Percentiles rank a stretch among this genome's conserved stretches.
Conservation (phyloP, 805 yeast species). For the Torulaspora microellipsoides region DNA sequence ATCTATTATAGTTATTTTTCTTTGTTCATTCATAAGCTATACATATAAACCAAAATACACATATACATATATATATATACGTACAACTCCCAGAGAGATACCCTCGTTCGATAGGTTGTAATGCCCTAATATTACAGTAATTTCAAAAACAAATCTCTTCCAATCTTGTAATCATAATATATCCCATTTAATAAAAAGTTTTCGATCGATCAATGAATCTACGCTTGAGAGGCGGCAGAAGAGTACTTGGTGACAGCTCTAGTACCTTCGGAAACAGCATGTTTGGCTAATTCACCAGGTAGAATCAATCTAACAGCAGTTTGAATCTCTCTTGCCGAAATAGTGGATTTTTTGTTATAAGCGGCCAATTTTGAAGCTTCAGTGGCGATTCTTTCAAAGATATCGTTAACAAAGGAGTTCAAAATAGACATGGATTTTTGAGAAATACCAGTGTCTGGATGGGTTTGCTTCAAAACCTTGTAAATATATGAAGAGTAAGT, state of each 20-base stretch:
- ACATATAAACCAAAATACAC: conserved; percentile 1
- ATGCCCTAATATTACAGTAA: conserved; percentile 14
- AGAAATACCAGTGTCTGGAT: conserved; percentile 97
- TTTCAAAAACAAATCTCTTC: conserved; percentile 4
- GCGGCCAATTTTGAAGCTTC: conserved; percentile 96
- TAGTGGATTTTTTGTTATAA: conserved; percentile 93
- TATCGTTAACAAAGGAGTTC: conserved; percentile 94
- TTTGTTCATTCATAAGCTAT: conserved; percentile 2
- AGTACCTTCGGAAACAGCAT: conserved; percentile 94
- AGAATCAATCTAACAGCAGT: conserved; percentile 92
- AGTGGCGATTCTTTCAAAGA: conserved; percentile 90
- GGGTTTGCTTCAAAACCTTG: conserved; percentile 94
- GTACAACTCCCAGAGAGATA: conserved; percentile 4
- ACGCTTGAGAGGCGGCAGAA: conserved; percentile 43
- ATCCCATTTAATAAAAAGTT: conserved; percentile 10
- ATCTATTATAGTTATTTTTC: neutral
- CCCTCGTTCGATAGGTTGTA: conserved; percentile 7
- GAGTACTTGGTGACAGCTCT: conserved; percentile 94
- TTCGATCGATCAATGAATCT: conserved; percentile 2
- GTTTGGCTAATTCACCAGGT: conserved; percentile 95
- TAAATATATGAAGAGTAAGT: conserved; percentile 93
- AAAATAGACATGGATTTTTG: conserved; percentile 94
- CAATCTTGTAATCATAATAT: neutral
- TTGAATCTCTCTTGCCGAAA: conserved; percentile 93
- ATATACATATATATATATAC: conserved; percentile 7